Base-by-base conservation (phyloP, 495 filamentous ascomycete species). In the Thermochaetoides thermophila region DNA sequence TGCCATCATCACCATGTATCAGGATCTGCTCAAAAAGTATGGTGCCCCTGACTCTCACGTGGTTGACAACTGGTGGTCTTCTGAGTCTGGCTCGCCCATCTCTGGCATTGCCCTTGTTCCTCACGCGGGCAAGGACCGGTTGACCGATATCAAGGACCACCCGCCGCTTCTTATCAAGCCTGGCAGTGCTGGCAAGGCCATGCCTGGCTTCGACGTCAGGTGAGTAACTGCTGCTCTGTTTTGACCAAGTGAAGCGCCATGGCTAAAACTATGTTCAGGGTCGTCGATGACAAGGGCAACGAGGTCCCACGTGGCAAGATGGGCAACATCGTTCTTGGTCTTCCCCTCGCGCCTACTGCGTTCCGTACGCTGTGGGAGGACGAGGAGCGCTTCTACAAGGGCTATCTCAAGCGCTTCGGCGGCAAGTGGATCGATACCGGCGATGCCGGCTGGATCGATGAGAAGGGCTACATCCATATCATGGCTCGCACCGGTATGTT, bases 51-150 rank as follows among this genome's bases (percentile, higher is more conserved):
- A 68, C 18, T 74, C 83, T 0, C 59, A 69, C 17, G 81, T 94
- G 11, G 65, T 93, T 31, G 86, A 95, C 51, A 92, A 94, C 49
- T 95, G 86, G 86, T 95, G 86, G 86, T 87, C 81, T 3, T 87
- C 82, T 1, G 86, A 94, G 54, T 83, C 80, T 1, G 86, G 86
- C 6, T 83, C 78, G 4, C 86, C 86, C 5, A 94, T 95, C 39
- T 76, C 85, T 0, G 85, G 82, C 1, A 60, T 92, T 17, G 74
- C 81, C 5, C 59, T 92, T 21, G 59, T 68, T 4, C 69, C 74
- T 3, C 57, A 61, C 27, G 56, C 61, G 2, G 73, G 60, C 0
- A 56, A 52, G 30, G 46, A 63, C 20, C 52, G 61, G 32, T 48
- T 46, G 7, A 53, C 48, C 4, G 39, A 38, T 18, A 47, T 23